Conservation (phyloP, 371 early-diverging fungal genomes). For the Coemansia sp. region DNA sequence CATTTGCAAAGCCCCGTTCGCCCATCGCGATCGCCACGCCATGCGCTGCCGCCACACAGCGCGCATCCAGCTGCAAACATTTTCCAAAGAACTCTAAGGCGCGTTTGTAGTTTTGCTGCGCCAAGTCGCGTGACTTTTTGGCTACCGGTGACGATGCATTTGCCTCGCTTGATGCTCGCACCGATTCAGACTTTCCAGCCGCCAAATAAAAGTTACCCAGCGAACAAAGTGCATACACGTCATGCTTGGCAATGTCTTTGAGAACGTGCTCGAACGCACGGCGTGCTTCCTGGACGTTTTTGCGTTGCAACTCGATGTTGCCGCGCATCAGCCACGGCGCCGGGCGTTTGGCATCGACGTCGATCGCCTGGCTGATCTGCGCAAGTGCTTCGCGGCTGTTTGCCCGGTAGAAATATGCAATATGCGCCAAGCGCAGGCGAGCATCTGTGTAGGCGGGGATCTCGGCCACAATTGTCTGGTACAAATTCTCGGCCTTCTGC, state of each 20-base stretch:
- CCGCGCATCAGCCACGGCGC: constrained; percentile 75
- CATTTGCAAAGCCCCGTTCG: constrained; percentile 64
- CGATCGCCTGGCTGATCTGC: constrained; percentile 64
- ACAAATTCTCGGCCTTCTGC: constrained; percentile 64
- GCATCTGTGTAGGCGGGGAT: constrained; percentile 75
- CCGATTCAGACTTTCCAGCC: constrained; percentile 45
- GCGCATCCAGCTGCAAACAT: constrained; percentile 69
- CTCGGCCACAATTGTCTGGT: constrained; percentile 60
- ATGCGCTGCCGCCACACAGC: constrained; percentile 73
- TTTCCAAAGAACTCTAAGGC: constrained; percentile 82
- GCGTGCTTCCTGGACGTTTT: constrained; percentile 62
- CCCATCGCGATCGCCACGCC: constrained; percentile 79
- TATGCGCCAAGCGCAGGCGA: constrained; percentile 71
- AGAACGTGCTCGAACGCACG: constrained; percentile 76
- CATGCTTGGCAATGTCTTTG: constrained; percentile 72
- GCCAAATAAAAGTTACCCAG: constrained; percentile 80
- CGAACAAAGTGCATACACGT: constrained; percentile 74
- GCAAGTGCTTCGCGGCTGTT: constrained; percentile 62
- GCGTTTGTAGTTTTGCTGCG: constrained; percentile 58
- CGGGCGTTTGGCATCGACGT: constrained; percentile 60
- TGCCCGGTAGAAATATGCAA: constrained; percentile 56
- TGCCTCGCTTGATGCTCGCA: constrained; percentile 31
- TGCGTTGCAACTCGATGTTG: constrained; percentile 58
- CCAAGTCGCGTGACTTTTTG: constrained; percentile 17
- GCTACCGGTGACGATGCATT: constrained; percentile 23